Percentiles rank a stretch among this genome's conserved stretches.
These are phyloP conservation scores for Eremothecium gossypii DNA, from an alignment of 1,139 yeast species.

Conservation along the genomic window DNA sequence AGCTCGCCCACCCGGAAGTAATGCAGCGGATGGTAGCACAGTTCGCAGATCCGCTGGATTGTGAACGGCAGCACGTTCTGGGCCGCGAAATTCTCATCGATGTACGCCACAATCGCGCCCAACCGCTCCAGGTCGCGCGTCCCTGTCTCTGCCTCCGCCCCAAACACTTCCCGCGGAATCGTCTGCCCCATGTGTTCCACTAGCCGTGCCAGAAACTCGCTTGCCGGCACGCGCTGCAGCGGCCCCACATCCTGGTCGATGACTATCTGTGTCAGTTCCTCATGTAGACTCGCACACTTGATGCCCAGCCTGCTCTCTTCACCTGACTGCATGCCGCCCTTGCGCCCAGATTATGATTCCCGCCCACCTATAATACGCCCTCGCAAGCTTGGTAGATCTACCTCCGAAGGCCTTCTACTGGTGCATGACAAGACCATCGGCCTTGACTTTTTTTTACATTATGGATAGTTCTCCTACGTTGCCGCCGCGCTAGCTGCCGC, in stretches of 20 bases:
- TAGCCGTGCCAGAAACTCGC: conserved; percentile 16
- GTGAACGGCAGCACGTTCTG: conserved; percentile 24
- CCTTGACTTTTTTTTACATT: no score
- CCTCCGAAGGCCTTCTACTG: neutral
- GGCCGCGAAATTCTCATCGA: conserved; percentile 14
- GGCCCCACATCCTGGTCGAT: conserved; percentile 11
- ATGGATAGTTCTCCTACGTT: no score
- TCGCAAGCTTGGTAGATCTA: conserved; percentile 11
- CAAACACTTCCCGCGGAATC: conserved; percentile 23
- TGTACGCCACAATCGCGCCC: conserved; percentile 9
- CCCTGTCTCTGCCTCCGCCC: conserved; percentile 1
- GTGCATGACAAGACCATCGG: no score
- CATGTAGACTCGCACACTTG: conserved; percentile 16
- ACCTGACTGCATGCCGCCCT: no score
- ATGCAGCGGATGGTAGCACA: conserved; percentile 28
- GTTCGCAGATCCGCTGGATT: conserved; percentile 26
- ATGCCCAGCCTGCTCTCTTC: conserved; percentile 16
- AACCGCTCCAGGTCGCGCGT: conserved; percentile 8
- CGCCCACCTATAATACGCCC: no score
- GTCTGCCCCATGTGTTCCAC: conserved; percentile 19
- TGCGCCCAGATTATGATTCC: no score
- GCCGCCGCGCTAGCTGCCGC: no score
- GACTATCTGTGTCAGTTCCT: conserved; percentile 14
- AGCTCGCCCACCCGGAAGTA: conserved; percentile 23
- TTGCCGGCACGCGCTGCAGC: conserved; percentile 10